A percentile compares a stretch with the other conserved stretches of the same genome.
Evolutionary conservation across 2,329 filamentous ascomycete species (phyloP).

Genomic region (Colletotrichum plurivorum): DNA sequence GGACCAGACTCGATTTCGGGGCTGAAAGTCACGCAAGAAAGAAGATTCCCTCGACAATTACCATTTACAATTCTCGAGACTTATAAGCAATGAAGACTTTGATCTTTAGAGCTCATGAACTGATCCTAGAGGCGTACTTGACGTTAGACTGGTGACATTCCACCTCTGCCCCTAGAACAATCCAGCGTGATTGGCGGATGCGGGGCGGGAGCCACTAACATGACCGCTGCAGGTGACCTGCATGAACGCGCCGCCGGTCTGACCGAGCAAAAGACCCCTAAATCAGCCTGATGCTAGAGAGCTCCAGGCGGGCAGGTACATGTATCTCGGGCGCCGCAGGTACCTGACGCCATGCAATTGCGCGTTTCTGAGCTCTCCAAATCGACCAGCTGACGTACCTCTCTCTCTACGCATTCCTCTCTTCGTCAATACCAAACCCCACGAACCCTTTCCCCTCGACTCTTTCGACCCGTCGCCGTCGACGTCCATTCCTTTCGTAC

Average conservation of each 20-base stretch:
- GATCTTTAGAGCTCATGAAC: neutral
- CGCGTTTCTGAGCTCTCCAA: conserved; percentile 36
- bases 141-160: neutral
- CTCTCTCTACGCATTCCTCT: conserved; percentile 10
- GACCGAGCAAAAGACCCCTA: conserved; percentile 27
- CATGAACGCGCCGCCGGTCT: conserved; percentile 33
- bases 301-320: neutral
- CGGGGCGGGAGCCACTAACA: conserved; percentile 33
- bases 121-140: neutral
- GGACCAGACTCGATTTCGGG: neutral
- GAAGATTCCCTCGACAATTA: no score
- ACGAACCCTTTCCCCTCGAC: neutral
- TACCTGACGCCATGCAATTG: conserved; percentile 32
- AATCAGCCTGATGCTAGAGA: conserved; percentile 20
- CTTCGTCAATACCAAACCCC: neutral
- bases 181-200: conserved; percentile 7
- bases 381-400: conserved; percentile 30
- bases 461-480: neutral
- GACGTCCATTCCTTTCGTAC: conserved; percentile 18
- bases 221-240: conserved; percentile 30
- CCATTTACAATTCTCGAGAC: no score
- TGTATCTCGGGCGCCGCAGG: neutral
- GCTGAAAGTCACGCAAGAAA: neutral
- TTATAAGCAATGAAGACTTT: no score
- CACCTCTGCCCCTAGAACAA: no score